These are phyloP conservation scores for Ascochyta fabae DNA, from an alignment of 2,329 filamentous ascomycete species.

Conservation along the genomic window DNA sequence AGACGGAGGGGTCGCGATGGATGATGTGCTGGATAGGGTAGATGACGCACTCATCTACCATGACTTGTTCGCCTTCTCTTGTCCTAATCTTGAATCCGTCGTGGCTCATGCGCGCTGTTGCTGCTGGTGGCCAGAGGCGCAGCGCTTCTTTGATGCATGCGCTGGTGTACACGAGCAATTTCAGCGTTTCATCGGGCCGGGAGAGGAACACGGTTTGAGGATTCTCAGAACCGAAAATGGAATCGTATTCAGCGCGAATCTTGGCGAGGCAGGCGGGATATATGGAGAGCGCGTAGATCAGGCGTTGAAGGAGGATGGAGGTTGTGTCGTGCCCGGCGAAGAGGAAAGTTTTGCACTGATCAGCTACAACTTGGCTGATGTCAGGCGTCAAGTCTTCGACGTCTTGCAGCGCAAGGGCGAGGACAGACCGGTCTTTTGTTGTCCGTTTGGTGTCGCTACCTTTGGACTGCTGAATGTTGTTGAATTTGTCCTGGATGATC, in stretches of 20 bases:
- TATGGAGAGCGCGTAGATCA: slow-evolving; percentile 42
- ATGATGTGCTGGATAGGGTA: slow-evolving; percentile 53
- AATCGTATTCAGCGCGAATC: slow-evolving; percentile 59
- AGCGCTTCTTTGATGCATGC: slow-evolving; percentile 63
- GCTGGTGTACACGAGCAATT: slow-evolving; percentile 58
- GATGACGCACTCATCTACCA: slow-evolving; percentile 53
- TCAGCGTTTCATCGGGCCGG: slow-evolving; percentile 57
- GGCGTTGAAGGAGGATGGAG: slow-evolving; percentile 40
- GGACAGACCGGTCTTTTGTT: slow-evolving; percentile 38
- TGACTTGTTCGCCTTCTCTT: slow-evolving; percentile 53
- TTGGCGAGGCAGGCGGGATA: slow-evolving; percentile 39
- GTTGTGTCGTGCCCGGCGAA: slow-evolving; percentile 59
- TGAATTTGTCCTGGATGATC: slow-evolving; percentile 35
- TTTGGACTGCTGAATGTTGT: slow-evolving; percentile 29
- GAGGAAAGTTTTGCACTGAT: slow-evolving; percentile 53
- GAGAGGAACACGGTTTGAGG: slow-evolving; percentile 51
- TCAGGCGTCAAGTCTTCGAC: slow-evolving; percentile 44
- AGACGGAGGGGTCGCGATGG: slow-evolving; percentile 45
- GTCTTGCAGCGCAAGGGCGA: slow-evolving; percentile 44
- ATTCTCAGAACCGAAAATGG: slow-evolving; percentile 57
- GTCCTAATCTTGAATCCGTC: slow-evolving; percentile 53
- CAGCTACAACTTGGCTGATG: slow-evolving; percentile 47
- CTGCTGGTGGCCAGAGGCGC: slow-evolving; percentile 60
- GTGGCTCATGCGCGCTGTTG: slow-evolving; percentile 48
- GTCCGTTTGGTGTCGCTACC: slow-evolving; percentile 20